phyloP scores from a whole-genome alignment of 768 basidiomycete genomes.

The Termitomyces bulborhizus region DNA sequence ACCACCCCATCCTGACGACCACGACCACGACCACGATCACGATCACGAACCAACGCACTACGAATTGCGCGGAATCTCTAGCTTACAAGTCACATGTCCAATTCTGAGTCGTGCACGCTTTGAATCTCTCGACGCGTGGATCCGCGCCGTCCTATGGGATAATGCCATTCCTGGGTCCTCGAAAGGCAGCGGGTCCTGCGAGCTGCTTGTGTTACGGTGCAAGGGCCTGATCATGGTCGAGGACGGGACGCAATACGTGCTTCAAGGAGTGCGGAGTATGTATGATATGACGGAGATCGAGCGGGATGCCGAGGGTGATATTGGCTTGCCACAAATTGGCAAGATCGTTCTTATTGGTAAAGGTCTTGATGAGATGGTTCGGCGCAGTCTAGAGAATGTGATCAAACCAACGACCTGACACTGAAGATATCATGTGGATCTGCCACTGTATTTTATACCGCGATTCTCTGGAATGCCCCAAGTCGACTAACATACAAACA shows the following conservation, averaged over 20 bases:
- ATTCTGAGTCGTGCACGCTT: conserved; percentile 42
- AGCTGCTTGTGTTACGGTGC: conserved; percentile 70
- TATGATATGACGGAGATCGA: conserved; percentile 68
- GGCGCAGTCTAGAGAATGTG: conserved; percentile 42
- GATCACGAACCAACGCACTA: conserved; percentile 42
- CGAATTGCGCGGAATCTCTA: conserved; percentile 77
- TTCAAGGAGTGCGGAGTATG: conserved; percentile 89
- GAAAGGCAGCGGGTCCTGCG: conserved; percentile 12
- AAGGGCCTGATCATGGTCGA: conserved; percentile 72
- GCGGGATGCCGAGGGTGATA: conserved; percentile 29
- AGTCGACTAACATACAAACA: too few relatives aligned
- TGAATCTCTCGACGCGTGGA: conserved; percentile 66
- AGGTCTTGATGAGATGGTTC: conserved; percentile 54
- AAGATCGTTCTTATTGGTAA: conserved; percentile 89
- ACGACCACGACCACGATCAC: background rate
- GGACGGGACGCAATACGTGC: conserved; percentile 55
- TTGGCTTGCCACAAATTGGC: conserved; percentile 56
- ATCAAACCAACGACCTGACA: conserved; percentile 7
- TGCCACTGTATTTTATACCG: background rate
- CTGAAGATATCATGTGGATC: background rate
- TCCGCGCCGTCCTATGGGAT: conserved; percentile 83
- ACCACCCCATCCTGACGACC: background rate
- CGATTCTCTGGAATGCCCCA: background rate
- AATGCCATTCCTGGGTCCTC: conserved; percentile 35
- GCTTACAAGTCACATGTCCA: conserved; percentile 62